Conservation (phyloP, 192 early-diverging fungal species). For the Umbelopsis sp. region DNA sequence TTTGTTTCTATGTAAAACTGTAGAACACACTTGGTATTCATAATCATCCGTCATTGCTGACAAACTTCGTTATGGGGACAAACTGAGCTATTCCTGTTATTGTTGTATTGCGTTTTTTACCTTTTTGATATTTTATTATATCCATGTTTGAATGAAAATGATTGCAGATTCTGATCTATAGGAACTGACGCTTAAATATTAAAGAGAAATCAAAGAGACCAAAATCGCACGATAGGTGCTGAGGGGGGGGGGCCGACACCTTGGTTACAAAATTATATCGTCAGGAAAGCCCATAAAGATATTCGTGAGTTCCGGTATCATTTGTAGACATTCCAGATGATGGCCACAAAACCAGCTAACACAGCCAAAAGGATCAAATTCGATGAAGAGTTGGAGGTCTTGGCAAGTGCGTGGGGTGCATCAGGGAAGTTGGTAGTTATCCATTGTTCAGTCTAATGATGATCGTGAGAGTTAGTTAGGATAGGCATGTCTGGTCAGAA, state of each 20-base stretch:
- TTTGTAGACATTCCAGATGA: constrained; percentile 2
- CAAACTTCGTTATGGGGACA: no score
- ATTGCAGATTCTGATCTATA: not conserved
- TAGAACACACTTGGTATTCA: no score
- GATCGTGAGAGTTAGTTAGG: not conserved
- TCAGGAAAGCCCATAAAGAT: not conserved
- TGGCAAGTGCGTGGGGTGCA: constrained; percentile 15
- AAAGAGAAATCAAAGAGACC: not conserved
- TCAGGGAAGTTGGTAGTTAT: constrained; percentile 25
- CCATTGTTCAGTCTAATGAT: constrained; percentile 35
- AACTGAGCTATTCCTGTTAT: no score
- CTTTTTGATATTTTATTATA: no score
- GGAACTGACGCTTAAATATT: not conserved
- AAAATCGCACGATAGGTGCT: not conserved
- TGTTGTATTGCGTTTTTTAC: no score
- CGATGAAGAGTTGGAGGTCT: not conserved
- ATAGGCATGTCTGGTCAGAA: no score
- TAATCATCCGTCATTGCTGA: no score
- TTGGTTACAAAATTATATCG: not conserved
- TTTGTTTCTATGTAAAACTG: no score
- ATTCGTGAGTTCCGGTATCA: constrained; percentile 1
- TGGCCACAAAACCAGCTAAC: constrained; percentile 9
- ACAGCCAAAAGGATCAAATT: constrained; percentile 5
- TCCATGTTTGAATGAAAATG: no score
- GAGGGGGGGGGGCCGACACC: not conserved